A percentile compares a stretch with the other conserved stretches of the same genome.
Conservation (phyloP, 352 stramenopile species). For the Globisporangium spinosum region DNA sequence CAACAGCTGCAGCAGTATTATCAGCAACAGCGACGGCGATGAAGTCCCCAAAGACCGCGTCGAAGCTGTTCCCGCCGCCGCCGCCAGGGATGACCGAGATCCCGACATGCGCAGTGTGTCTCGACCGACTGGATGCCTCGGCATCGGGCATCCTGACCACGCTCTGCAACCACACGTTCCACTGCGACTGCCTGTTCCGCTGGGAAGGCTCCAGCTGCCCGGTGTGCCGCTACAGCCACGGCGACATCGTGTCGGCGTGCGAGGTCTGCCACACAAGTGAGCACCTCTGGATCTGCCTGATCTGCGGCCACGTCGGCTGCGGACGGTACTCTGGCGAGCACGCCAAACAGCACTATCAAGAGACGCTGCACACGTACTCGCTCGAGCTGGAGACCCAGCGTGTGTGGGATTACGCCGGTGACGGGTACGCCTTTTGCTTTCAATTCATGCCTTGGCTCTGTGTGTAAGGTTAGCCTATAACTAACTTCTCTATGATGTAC, state of each 20-base stretch:
- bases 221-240: constrained; percentile 96
- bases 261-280: constrained; percentile 92
- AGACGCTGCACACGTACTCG: constrained; percentile 93
- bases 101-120: constrained; percentile 89
- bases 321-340: constrained; percentile 94
- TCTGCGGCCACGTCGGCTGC: constrained; percentile 95
- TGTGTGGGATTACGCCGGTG: constrained; percentile 95
- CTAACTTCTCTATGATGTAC: constrained; percentile 15
- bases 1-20: background rate
- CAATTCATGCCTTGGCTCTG: background rate
- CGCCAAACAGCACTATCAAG: constrained; percentile 92
- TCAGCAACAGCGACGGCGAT: background rate
- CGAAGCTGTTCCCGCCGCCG: constrained; percentile 53
- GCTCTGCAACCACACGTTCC: constrained; percentile 98
- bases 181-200: constrained; percentile 94
- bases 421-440: constrained; percentile 41
- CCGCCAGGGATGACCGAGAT: constrained; percentile 84
- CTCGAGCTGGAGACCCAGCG: constrained; percentile 94
- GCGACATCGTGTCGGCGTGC: constrained; percentile 90
- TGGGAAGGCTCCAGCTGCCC: constrained; percentile 95
- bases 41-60: constrained; percentile 17
- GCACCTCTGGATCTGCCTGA: constrained; percentile 96
- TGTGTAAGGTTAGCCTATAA: background rate
- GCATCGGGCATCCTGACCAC: constrained; percentile 93
- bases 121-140: constrained; percentile 85